phyloP scores from a whole-genome alignment of 2,329 filamentous ascomycete genomes.

The Fusarium siculi region DNA sequence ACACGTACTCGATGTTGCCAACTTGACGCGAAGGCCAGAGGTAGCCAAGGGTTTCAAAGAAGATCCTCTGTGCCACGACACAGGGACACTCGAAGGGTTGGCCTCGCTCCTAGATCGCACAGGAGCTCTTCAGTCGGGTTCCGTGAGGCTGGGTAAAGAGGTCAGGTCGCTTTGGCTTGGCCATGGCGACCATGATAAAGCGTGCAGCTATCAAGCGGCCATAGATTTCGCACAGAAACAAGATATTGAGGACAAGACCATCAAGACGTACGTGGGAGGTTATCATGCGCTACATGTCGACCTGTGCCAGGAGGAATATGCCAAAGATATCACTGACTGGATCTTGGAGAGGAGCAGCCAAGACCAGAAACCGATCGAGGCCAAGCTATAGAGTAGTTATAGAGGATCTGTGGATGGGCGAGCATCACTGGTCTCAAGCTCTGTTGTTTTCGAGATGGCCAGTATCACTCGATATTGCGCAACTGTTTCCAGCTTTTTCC shows the following conservation, averaged over 20 bases:
- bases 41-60: constrained; percentile 69
- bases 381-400: constrained; percentile 51
- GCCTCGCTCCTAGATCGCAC: constrained; percentile 82
- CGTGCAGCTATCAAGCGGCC: constrained; percentile 73
- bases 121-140: constrained; percentile 66
- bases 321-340: constrained; percentile 73
- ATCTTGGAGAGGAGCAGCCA: constrained; percentile 60
- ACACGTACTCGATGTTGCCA: constrained; percentile 70
- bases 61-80: constrained; percentile 82
- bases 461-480: constrained; percentile 9
- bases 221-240: constrained; percentile 70
- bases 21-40: constrained; percentile 74
- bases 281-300: constrained; percentile 81
- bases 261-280: constrained; percentile 79
- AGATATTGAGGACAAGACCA: constrained; percentile 72
- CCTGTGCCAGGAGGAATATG: constrained; percentile 62
- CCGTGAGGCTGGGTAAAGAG: constrained; percentile 60
- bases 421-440: neutral
- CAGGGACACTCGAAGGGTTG: constrained; percentile 85
- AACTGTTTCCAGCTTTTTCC: neutral
- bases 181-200: constrained; percentile 80
- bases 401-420: neutral
- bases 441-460: neutral
- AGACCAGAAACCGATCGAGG: constrained; percentile 39
- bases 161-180: constrained; percentile 75